These are phyloP conservation scores for Nothophytophthora sp. DNA, from an alignment of 352 stramenopile species.

Conservation along the genomic window DNA sequence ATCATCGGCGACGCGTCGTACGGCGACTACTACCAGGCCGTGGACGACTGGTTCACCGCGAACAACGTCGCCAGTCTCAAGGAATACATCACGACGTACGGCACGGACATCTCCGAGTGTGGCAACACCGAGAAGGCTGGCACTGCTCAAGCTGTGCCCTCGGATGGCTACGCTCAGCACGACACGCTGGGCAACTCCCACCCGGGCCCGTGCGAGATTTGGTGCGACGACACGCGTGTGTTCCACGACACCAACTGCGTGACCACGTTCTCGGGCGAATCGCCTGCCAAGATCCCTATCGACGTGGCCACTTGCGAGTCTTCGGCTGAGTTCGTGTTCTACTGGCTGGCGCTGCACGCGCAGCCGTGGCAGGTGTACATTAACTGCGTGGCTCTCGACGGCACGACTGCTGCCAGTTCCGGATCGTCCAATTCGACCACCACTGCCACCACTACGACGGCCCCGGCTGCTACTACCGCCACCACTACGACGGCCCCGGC, in stretches of 20 bases:
- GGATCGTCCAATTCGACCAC: conserved; percentile 11
- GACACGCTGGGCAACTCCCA: conserved; percentile 31
- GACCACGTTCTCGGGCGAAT: conserved; percentile 16
- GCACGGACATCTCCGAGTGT: conserved; percentile 17
- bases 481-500: not conserved
- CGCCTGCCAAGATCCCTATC: conserved; percentile 31
- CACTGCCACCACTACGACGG: not conserved
- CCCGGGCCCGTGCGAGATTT: conserved; percentile 45
- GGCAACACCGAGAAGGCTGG: conserved; percentile 27
- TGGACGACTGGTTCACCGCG: conserved; percentile 28
- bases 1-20: conserved; percentile 20
- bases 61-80: conserved; percentile 30
- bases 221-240: conserved; percentile 41
- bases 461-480: not conserved
- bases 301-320: conserved; percentile 29
- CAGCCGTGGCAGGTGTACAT: conserved; percentile 49
- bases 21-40: conserved; percentile 26
- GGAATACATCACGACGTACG: conserved; percentile 26
- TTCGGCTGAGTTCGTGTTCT: conserved; percentile 34
- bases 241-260: conserved; percentile 42
- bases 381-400: conserved; percentile 34
- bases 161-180: conserved; percentile 23
- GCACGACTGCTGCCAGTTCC: conserved; percentile 1
- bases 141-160: conserved; percentile 15
- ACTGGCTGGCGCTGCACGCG: conserved; percentile 40